A percentile compares a stretch with the other conserved stretches of the same genome.
Conservation (phyloP, 192 early-diverging fungal species). For the Entophlyctis luteolus region DNA sequence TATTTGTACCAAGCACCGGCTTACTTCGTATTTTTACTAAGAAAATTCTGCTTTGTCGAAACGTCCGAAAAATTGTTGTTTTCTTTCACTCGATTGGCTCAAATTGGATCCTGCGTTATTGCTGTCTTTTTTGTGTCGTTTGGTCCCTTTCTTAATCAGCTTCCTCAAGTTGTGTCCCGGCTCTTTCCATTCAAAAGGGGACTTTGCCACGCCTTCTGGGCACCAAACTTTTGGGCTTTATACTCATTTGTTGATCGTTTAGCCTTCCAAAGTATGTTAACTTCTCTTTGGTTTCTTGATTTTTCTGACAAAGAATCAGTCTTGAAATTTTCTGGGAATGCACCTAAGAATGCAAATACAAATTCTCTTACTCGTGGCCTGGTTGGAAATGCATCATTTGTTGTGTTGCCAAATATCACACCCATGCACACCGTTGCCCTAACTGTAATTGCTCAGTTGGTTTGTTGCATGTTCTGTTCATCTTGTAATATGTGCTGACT, state of each 20-base stretch:
- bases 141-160: conserved; percentile 75
- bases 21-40: conserved; percentile 85
- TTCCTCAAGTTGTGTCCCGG: conserved; percentile 71
- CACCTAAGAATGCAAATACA: neutral
- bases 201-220: conserved; percentile 94
- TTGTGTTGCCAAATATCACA: conserved; percentile 68
- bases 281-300: conserved; percentile 10
- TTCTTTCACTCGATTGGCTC: conserved; percentile 45
- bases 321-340: conserved; percentile 5
- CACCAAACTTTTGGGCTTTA: conserved; percentile 95
- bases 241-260: conserved; percentile 78
- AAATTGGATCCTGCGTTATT: conserved; percentile 61
- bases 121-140: conserved; percentile 75
- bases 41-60: conserved; percentile 66
- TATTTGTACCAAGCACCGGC: conserved; percentile 82
- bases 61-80: conserved; percentile 10
- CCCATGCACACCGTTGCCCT: conserved; percentile 64
- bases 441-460: conserved; percentile 69
- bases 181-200: conserved; percentile 97
- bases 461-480: conserved; percentile 12
- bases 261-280: conserved; percentile 51
- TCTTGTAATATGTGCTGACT: neutral
- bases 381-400: conserved; percentile 84
- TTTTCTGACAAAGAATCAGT: neutral
- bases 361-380: conserved; percentile 78